A percentile compares a stretch with the other conserved stretches of the same genome.
Evolutionary conservation across 768 basidiomycete species (phyloP).

Genomic region (Tulasnella sp.): DNA sequence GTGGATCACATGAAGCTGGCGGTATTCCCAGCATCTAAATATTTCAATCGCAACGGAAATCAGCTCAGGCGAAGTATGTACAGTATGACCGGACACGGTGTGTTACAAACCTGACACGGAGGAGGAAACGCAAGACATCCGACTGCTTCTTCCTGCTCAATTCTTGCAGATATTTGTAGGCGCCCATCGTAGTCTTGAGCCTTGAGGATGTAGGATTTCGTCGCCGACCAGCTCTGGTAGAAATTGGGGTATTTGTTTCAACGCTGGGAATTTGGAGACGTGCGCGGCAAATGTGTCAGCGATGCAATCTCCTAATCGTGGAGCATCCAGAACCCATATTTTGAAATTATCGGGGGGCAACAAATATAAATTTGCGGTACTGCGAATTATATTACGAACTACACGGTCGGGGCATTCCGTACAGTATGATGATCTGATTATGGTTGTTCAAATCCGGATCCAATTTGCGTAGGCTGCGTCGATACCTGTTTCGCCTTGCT

Average conservation of each 20-base stretch:
- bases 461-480: too few relatives aligned
- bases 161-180: conserved; percentile 94
- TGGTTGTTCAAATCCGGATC: too few relatives aligned
- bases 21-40: conserved; percentile 94
- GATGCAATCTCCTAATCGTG: background rate
- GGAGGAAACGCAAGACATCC: conserved; percentile 93
- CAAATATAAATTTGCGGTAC: too few relatives aligned
- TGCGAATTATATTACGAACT: too few relatives aligned
- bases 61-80: background rate
- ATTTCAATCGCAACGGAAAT: background rate
- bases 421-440: too few relatives aligned
- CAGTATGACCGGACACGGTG: too few relatives aligned
- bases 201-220: background rate
- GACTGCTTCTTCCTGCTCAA: conserved; percentile 98
- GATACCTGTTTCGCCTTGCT: too few relatives aligned
- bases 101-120: conserved; percentile 75
- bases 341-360: too few relatives aligned
- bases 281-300: too few relatives aligned
- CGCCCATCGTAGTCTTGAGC: conserved; percentile 55
- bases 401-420: too few relatives aligned
- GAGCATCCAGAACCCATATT: background rate
- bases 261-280: too few relatives aligned
- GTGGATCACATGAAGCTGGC: conserved; percentile 96
- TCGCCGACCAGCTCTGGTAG: background rate
- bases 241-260: too few relatives aligned